Percentiles rank a stretch among this genome's conserved stretches.
phyloP scores from a whole-genome alignment of 495 filamentous ascomycete species.

The Terfezia claveryi region DNA sequence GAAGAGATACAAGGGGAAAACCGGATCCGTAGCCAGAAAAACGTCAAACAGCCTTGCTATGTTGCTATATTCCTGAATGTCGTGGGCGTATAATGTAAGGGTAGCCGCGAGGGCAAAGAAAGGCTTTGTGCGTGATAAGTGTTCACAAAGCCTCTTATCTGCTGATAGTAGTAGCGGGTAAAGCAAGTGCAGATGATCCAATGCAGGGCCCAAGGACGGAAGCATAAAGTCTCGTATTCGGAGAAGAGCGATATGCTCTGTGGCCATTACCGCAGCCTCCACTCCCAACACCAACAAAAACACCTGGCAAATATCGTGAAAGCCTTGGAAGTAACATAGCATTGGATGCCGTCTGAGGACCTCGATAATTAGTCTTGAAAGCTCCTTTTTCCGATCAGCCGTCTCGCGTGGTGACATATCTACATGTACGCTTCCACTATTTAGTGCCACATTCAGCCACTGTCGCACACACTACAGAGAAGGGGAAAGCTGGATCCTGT shows the following conservation, averaged over 20 bases:
- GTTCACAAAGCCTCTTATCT: constrained; percentile 43
- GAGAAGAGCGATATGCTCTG: constrained; percentile 61
- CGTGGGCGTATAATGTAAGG: constrained; percentile 86
- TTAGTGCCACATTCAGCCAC: neutral
- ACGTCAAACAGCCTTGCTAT: constrained; percentile 83
- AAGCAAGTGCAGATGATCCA: constrained; percentile 64
- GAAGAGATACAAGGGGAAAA: constrained; percentile 76
- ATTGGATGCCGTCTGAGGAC: constrained; percentile 47
- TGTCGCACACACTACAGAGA: neutral
- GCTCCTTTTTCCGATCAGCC: constrained; percentile 23
- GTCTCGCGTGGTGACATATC: constrained; percentile 26
- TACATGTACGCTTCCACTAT: constrained; percentile 15
- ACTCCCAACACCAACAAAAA: constrained; percentile 60
- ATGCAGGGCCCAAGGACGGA: constrained; percentile 56
- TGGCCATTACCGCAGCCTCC: constrained; percentile 28
- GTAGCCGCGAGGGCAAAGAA: constrained; percentile 85
- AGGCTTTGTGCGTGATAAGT: constrained; percentile 55
- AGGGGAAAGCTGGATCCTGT: neutral
- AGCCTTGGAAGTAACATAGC: constrained; percentile 93
- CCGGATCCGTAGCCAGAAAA: constrained; percentile 61
- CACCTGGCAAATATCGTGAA: constrained; percentile 97
- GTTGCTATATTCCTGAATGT: constrained; percentile 70
- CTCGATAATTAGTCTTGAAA: constrained; percentile 19
- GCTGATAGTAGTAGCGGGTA: constrained; percentile 51
- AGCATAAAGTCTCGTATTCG: constrained; percentile 97